phyloP scores from a whole-genome alignment of 805 yeast genomes.

The Metschnikowia kofuensis region DNA sequence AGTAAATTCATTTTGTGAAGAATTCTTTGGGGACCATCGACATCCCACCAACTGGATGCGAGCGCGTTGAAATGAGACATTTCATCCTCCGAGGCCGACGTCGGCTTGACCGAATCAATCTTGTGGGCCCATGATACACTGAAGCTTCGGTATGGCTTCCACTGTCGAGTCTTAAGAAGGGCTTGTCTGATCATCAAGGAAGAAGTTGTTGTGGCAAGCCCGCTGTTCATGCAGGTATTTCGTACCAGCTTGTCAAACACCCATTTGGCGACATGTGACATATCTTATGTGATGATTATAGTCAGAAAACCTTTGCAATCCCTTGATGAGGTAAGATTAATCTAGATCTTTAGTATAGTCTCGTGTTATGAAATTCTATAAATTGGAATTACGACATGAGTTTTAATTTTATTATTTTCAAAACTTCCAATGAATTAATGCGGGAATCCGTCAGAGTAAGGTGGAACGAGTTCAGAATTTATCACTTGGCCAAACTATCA shows the following conservation, averaged over 20 bases:
- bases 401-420: too few relatives aligned
- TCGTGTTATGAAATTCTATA: too few relatives aligned
- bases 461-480: too few relatives aligned
- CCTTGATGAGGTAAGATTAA: too few relatives aligned
- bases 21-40: constrained; percentile 87
- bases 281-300: too few relatives aligned
- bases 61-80: constrained; percentile 77
- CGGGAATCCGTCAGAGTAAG: too few relatives aligned
- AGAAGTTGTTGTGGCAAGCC: constrained; percentile 5
- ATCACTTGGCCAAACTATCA: too few relatives aligned
- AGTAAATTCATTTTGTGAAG: constrained; percentile 91
- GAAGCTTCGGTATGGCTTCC: constrained; percentile 5
- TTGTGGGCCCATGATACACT: constrained; percentile 1
- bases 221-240: constrained; percentile 3
- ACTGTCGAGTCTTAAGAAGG: background rate
- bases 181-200: constrained; percentile 7
- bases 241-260: background rate
- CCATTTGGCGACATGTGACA: too few relatives aligned
- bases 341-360: too few relatives aligned
- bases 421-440: too few relatives aligned
- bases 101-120: constrained; percentile 16
- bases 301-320: too few relatives aligned
- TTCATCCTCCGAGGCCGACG: constrained; percentile 58
- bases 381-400: too few relatives aligned
- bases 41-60: constrained; percentile 99